These are phyloP conservation scores for Schoenoplectus tabernaemontani DNA, from an alignment of 202 grass and related monocot species.

Conservation along the genomic window DNA sequence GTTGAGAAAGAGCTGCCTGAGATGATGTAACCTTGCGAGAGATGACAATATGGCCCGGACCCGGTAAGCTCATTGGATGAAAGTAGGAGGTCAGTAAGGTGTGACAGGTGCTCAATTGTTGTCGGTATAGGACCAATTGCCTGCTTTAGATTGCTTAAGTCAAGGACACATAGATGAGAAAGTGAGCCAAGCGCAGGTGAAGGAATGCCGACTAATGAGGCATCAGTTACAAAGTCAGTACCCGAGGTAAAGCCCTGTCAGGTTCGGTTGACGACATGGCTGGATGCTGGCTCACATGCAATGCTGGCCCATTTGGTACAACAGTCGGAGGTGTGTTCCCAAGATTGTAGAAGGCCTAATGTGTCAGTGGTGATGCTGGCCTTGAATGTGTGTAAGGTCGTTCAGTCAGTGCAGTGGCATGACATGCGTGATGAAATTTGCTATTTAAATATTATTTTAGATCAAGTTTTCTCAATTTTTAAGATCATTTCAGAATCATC, in stretches of 20 bases:
- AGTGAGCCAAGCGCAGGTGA: conserved; percentile 32
- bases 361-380: conserved; percentile 16
- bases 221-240: conserved; percentile 11
- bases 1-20: conserved; percentile 30
- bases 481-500: too few relatives aligned
- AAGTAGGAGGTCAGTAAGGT: conserved; percentile 29
- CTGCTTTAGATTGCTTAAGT: conserved; percentile 26
- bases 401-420: conserved; percentile 28
- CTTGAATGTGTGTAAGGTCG: conserved; percentile 30
- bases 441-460: too few relatives aligned
- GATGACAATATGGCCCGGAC: conserved; percentile 13
- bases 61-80: conserved; percentile 29
- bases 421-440: background rate
- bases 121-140: conserved; percentile 27
- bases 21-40: conserved; percentile 19
- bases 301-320: conserved; percentile 30
- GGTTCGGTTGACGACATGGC: conserved; percentile 29
- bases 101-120: conserved; percentile 28
- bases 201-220: conserved; percentile 25
- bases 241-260: conserved; percentile 9
- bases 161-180: conserved; percentile 26
- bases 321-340: conserved; percentile 26
- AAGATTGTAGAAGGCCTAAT: conserved; percentile 26
- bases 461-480: too few relatives aligned
- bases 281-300: conserved; percentile 19